Evolutionary conservation across 768 basidiomycete species (phyloP).

Genomic region (Pleurotus giganteus): DNA sequence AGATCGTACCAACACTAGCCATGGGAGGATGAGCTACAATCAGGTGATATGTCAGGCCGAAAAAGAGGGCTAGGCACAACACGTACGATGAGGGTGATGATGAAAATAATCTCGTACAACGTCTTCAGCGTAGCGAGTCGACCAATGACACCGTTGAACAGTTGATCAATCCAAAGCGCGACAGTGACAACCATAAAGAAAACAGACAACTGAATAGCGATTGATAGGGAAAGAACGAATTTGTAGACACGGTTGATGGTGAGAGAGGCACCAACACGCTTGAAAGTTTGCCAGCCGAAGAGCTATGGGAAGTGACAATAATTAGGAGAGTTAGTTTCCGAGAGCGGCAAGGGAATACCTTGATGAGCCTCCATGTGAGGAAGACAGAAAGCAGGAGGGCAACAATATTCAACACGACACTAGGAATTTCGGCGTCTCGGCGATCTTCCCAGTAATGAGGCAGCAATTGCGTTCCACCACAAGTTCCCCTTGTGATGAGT

Average conservation of each 20-base stretch:
- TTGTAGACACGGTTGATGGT: conserved; percentile 76
- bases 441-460: conserved; percentile 66
- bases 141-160: conserved; percentile 65
- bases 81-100: conserved; percentile 60
- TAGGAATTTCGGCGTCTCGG: conserved; percentile 58
- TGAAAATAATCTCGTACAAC: conserved; percentile 55
- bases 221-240: conserved; percentile 65
- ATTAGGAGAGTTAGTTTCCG: not conserved
- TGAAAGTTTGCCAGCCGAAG: conserved; percentile 89
- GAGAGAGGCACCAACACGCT: conserved; percentile 75
- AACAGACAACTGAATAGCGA: conserved; percentile 69
- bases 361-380: conserved; percentile 73
- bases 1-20: conserved; percentile 54
- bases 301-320: conserved; percentile 30
- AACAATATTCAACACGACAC: conserved; percentile 58
- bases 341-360: conserved; percentile 38
- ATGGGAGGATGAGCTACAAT: conserved; percentile 60
- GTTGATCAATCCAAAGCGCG: conserved; percentile 75
- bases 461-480: conserved; percentile 48
- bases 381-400: conserved; percentile 59
- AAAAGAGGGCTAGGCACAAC: not conserved
- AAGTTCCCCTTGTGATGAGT: conserved; percentile 65
- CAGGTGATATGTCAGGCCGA: conserved; percentile 8
- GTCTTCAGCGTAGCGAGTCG: conserved; percentile 41
- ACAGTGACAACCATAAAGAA: conserved; percentile 76